Evolutionary conservation across 169 alveolate species (phyloP).

Genomic region (Theileria orientalis): DNA sequence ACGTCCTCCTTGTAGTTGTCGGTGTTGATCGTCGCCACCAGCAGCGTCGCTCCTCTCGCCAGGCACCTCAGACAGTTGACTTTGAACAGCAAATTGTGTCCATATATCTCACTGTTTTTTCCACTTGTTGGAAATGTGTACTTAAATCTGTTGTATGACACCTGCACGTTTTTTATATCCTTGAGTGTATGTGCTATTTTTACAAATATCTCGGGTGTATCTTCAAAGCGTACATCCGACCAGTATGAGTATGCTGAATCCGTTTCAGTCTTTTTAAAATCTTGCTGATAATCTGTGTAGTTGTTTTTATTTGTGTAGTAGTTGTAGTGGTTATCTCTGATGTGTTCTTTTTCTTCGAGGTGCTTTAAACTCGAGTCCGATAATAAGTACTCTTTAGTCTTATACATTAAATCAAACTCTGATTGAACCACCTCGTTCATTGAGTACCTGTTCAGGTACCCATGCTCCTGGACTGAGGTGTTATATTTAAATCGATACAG

Average conservation of each 20-base stretch:
- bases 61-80: slow-evolving; percentile 57
- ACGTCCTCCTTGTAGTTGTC: slow-evolving; percentile 11
- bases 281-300: not conserved
- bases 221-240: slow-evolving; percentile 5
- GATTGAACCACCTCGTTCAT: slow-evolving; percentile 8
- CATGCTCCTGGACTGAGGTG: slow-evolving; percentile 48
- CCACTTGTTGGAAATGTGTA: slow-evolving; percentile 13
- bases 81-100: slow-evolving; percentile 29
- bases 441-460: slow-evolving; percentile 45
- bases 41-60: slow-evolving; percentile 51
- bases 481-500: slow-evolving; percentile 13
- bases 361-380: not conserved
- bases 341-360: not conserved
- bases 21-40: slow-evolving; percentile 38
- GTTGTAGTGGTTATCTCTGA: slow-evolving; percentile 1
- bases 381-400: not conserved
- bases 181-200: slow-evolving; percentile 2
- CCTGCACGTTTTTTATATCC: slow-evolving; percentile 15
- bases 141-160: slow-evolving; percentile 47
- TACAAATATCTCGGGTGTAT: slow-evolving; percentile 34
- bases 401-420: slow-evolving; percentile 24
- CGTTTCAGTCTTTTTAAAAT: not conserved
- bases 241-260: slow-evolving; percentile 3
- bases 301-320: not conserved
- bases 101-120: slow-evolving; percentile 17